Conservation (phyloP, 2,329 filamentous ascomycete genomes). For the Cladophialophora bantiana region DNA sequence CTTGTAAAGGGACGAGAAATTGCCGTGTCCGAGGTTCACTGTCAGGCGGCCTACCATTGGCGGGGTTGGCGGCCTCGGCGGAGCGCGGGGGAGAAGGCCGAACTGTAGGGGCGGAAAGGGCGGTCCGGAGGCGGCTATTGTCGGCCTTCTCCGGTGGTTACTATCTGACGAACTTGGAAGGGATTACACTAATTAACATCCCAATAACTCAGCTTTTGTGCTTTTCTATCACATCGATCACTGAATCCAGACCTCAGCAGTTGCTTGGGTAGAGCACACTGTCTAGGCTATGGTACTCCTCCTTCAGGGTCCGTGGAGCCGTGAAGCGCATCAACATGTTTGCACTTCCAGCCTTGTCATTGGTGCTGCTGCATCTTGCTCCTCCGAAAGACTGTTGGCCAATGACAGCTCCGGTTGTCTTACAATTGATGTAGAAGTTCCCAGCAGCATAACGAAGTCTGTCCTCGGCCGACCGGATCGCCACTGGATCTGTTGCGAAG, state of each 20-base stretch:
- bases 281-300: conserved; percentile 52
- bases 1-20: not conserved
- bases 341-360: conserved; percentile 64
- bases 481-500: conserved; percentile 73
- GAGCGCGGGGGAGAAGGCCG: conserved; percentile 3
- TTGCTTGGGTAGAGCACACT: conserved; percentile 39
- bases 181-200: not conserved
- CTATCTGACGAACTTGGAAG: not conserved
- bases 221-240: not conserved
- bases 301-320: conserved; percentile 55
- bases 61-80: not conserved
- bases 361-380: conserved; percentile 60
- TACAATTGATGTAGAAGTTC: conserved; percentile 67
- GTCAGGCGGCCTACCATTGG: not conserved
- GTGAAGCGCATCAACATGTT: conserved; percentile 50
- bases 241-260: not conserved
- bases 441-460: conserved; percentile 62
- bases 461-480: conserved; percentile 70
- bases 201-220: not conserved
- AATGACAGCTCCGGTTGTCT: conserved; percentile 63
- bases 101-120: not conserved
- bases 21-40: conserved; percentile 1
- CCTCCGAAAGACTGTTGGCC: conserved; percentile 66
- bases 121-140: not conserved
- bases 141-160: not conserved